A percentile compares a stretch with the other conserved stretches of the same genome.
Evolutionary conservation across 1,284 basidiomycete genomes (phyloP).

Genomic region (Pholiota adiposa): DNA sequence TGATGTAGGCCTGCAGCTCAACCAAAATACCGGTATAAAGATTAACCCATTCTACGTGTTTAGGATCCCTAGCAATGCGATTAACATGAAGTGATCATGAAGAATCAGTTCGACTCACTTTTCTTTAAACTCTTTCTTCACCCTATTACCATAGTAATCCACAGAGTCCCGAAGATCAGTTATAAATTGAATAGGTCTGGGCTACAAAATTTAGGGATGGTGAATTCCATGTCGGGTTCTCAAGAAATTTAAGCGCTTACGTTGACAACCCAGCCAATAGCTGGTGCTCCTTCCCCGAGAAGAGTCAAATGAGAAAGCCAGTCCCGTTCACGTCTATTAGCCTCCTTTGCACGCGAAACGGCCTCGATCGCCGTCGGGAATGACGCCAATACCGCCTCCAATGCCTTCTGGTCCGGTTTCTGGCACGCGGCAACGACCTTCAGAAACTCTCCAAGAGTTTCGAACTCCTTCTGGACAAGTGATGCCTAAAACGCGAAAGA

Average conservation of each 20-base stretch:
- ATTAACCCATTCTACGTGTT: slow-evolving; percentile 89
- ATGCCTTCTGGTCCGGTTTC: slow-evolving; percentile 73
- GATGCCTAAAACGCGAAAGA: slow-evolving; percentile 53
- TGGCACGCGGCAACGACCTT: slow-evolving; percentile 74
- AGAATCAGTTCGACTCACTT: slow-evolving; percentile 58
- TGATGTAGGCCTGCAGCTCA: slow-evolving; percentile 82
- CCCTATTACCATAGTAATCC: slow-evolving; percentile 89
- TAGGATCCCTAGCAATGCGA: slow-evolving; percentile 67
- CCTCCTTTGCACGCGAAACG: slow-evolving; percentile 83
- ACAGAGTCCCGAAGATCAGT: slow-evolving; percentile 87
- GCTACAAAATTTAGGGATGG: no score
- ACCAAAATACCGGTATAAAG: slow-evolving; percentile 78
- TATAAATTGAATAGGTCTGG: slow-evolving; percentile 86
- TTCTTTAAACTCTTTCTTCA: slow-evolving; percentile 94
- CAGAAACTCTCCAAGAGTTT: slow-evolving; percentile 72
- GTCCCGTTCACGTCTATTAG: slow-evolving; percentile 80
- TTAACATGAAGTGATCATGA: not conserved
- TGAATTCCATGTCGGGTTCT: no score
- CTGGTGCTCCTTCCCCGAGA: slow-evolving; percentile 82
- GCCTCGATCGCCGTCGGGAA: slow-evolving; percentile 78
- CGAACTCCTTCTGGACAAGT: slow-evolving; percentile 73
- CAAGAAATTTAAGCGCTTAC: slow-evolving; percentile 65
- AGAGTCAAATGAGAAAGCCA: slow-evolving; percentile 85
- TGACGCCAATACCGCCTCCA: slow-evolving; percentile 71
- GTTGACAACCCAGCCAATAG: slow-evolving; percentile 91